These are phyloP conservation scores for Bassia scoparia DNA, from an alignment of 148 eudicot genomes.

Conservation along the genomic window DNA sequence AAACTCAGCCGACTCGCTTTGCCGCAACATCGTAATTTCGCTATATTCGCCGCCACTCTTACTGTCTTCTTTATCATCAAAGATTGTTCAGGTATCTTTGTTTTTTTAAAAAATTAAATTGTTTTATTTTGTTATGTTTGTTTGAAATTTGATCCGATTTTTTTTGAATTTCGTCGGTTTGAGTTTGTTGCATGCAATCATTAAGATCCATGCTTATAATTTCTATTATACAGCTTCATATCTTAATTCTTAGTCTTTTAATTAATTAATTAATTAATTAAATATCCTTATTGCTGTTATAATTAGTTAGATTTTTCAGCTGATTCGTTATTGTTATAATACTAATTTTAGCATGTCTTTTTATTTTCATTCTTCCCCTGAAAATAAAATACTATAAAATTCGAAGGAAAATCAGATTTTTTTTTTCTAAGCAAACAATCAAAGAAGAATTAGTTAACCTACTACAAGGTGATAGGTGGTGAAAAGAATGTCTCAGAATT, in stretches of 20 bases:
- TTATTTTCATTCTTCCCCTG: no score
- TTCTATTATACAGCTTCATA: background rate
- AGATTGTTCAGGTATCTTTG: constrained; percentile 23
- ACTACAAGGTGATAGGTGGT: constrained; percentile 8
- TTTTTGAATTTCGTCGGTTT: background rate
- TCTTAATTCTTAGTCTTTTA: no score
- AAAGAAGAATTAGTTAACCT: constrained; percentile 21
- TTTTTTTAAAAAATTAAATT: background rate
- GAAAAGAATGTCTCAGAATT: constrained; percentile 24
- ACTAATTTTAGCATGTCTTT: no score
- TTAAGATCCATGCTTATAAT: background rate
- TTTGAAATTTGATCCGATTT: background rate
- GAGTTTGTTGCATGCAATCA: background rate
- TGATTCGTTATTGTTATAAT: no score
- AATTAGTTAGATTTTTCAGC: no score
- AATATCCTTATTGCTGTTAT: no score
- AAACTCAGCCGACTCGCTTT: constrained; percentile 19
- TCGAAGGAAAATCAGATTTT: no score
- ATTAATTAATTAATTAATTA: no score
- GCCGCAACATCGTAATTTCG: background rate
- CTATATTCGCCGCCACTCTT: background rate
- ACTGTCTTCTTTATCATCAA: background rate
- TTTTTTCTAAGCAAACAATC: background rate
- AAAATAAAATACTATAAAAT: no score
- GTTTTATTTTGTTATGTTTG: background rate